Conservation (phyloP, 2,329 filamentous ascomycete genomes). For the Beauveria scarabaeidicola region DNA sequence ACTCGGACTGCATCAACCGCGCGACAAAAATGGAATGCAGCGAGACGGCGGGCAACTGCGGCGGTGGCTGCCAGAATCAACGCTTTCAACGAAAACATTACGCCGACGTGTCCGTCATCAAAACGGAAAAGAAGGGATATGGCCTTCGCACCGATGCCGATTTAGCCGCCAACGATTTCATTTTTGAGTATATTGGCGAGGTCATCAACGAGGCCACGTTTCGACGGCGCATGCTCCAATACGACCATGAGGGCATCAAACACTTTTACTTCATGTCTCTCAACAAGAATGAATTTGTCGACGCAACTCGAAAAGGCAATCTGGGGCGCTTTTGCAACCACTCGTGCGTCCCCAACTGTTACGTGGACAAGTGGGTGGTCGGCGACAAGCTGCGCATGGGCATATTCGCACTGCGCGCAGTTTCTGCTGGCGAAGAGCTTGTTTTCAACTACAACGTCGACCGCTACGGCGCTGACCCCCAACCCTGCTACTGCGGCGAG, state of each 20-base stretch:
- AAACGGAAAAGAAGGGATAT: constrained; percentile 95
- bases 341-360: constrained; percentile 97
- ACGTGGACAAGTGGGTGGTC: constrained; percentile 99
- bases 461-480: constrained; percentile 90
- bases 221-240: constrained; percentile 81
- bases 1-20: constrained; percentile 97
- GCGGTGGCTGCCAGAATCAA: constrained; percentile 82
- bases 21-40: constrained; percentile 95
- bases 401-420: constrained; percentile 82
- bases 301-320: constrained; percentile 94
- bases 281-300: constrained; percentile 91
- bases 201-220: constrained; percentile 92
- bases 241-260: constrained; percentile 93
- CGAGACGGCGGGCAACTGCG: constrained; percentile 73
- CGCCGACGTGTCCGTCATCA: constrained; percentile 87
- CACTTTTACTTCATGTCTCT: constrained; percentile 99
- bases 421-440: constrained; percentile 84
- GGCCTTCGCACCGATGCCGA: constrained; percentile 76
- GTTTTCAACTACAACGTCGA: constrained; percentile 99
- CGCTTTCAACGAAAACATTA: constrained; percentile 88
- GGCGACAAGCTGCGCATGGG: constrained; percentile 97
- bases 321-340: constrained; percentile 97
- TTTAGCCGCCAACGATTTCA: constrained; percentile 77
- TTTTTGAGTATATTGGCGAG: constrained; percentile 97
- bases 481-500: constrained; percentile 94